These are phyloP conservation scores for Xylaria sp. DNA, from an alignment of 2,329 filamentous ascomycete species.

Conservation along the genomic window DNA sequence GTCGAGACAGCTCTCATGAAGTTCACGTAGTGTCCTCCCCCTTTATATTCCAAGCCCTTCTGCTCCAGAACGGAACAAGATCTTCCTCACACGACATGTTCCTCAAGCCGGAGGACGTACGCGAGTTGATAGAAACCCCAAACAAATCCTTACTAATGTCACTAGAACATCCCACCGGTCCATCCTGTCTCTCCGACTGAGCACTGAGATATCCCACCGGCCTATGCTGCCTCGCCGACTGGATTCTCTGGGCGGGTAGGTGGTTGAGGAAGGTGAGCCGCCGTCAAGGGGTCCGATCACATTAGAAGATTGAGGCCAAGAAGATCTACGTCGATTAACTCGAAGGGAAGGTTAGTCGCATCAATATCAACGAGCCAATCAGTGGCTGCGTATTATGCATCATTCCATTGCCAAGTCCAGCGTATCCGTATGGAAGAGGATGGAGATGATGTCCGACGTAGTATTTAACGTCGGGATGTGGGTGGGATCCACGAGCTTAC, in stretches of 20 bases:
- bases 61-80: constrained; percentile 1
- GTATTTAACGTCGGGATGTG: constrained; percentile 27
- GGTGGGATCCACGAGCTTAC: constrained; percentile 27
- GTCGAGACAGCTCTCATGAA: constrained; percentile 4
- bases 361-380: constrained; percentile 24
- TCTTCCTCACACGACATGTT: constrained; percentile 16
- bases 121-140: constrained; percentile 4
- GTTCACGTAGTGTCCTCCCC: constrained; percentile 10
- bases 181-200: constrained; percentile 12
- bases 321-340: constrained; percentile 16
- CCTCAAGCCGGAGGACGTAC: neutral
- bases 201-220: constrained; percentile 2
- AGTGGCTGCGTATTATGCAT: constrained; percentile 23
- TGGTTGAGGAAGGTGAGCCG: constrained; percentile 19
- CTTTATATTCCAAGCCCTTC: constrained; percentile 35
- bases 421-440: neutral
- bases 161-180: constrained; percentile 5
- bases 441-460: constrained; percentile 11
- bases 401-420: constrained; percentile 20
- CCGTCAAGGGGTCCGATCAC: neutral
- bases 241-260: constrained; percentile 1
- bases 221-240: constrained; percentile 13
- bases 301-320: constrained; percentile 3
- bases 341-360: constrained; percentile 7
- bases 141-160: constrained; percentile 19